Base-by-base conservation (phyloP, 805 yeast genomes). In the Saturnispora mendoncae region DNA sequence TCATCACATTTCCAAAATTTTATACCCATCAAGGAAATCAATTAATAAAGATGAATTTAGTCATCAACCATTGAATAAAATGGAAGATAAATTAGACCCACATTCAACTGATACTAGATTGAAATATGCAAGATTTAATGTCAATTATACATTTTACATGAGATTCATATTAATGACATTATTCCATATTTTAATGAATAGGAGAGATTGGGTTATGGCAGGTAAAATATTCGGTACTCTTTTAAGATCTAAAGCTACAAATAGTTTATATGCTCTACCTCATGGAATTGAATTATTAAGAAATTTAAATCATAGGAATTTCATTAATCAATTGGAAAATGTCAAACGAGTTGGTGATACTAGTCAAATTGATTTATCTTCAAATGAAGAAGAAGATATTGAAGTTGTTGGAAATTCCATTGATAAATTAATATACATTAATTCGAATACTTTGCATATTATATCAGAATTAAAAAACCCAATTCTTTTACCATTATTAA, bases 311-410 rank as follows among this genome's bases (percentile, higher is more conserved):
- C 30, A 38, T 30, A 30, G 35, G 23, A 30, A 23, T 10, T 30
- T 25, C 20, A 17, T 30, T 13, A 25, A 13, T 17, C 17, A 37
- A 14, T 23, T 37, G 27, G 21, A 27, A 13, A 21, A 12, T 17
- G 18, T 37, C 9, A 37, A 37, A 29, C 39, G 33, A 9, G 39
- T 37, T 14, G 39, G 39, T 14, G 39, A 37, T 29, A 37, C n/a
- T 12, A 28, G 28, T 15, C 17, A 30, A 15, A 24, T 17, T 4
- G 14, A 13, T 30, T 8, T 18, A 8, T n/a, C 33, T 4, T 28
- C 6, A 4, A 21, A 32, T 19, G 35, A 32, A 12, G 39, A 32
- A 10, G 35, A 32, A 12, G 39, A 37, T n/a, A 4, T 28, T 14
- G 28, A 37, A 6, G 19, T 27, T 10, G 4, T 28, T 10, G 29